phyloP scores from a whole-genome alignment of 2,329 filamentous ascomycete species.

The Leptoxyphium fumago region DNA sequence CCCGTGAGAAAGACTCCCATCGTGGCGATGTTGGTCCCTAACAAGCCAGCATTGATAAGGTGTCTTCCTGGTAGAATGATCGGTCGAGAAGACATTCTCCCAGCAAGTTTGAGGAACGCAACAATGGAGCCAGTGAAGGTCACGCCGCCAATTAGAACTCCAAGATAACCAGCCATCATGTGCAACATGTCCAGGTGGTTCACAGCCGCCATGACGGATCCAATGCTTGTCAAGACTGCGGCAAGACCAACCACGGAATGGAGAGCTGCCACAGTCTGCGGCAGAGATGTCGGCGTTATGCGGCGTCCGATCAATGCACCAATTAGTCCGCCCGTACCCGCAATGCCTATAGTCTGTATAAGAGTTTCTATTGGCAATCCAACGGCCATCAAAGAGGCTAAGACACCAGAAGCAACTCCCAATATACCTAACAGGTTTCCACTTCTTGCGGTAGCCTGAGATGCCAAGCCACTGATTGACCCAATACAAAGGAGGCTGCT shows the following conservation, averaged over 20 bases:
- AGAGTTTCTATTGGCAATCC: constrained; percentile 69
- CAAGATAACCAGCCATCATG: constrained; percentile 72
- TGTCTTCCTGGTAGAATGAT: constrained; percentile 60
- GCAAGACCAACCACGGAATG: constrained; percentile 84
- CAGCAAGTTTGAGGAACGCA: constrained; percentile 75
- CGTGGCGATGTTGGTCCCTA: constrained; percentile 64
- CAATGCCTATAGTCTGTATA: constrained; percentile 64
- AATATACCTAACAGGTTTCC: constrained; percentile 79
- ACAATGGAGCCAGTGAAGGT: constrained; percentile 87
- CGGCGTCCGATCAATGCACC: constrained; percentile 67
- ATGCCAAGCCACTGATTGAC: constrained; percentile 67
- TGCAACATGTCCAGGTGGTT: constrained; percentile 58
- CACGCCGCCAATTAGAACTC: constrained; percentile 67
- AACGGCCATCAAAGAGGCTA: constrained; percentile 67
- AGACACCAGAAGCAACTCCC: constrained; percentile 67
- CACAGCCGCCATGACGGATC: constrained; percentile 62
- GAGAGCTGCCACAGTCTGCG: constrained; percentile 76
- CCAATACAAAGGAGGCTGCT: constrained; percentile 75
- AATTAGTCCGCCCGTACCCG: constrained; percentile 52
- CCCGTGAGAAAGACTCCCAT: constrained; percentile 74
- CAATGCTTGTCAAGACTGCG: constrained; percentile 76
- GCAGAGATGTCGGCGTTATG: constrained; percentile 76
- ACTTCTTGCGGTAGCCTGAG: constrained; percentile 67
- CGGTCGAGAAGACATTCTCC: constrained; percentile 66
- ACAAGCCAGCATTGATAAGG: constrained; percentile 55